Percentiles rank a stretch among this genome's conserved stretches.
Evolutionary conservation across 179 eudicot species (phyloP).

Genomic region (Gypsophila paniculata): DNA sequence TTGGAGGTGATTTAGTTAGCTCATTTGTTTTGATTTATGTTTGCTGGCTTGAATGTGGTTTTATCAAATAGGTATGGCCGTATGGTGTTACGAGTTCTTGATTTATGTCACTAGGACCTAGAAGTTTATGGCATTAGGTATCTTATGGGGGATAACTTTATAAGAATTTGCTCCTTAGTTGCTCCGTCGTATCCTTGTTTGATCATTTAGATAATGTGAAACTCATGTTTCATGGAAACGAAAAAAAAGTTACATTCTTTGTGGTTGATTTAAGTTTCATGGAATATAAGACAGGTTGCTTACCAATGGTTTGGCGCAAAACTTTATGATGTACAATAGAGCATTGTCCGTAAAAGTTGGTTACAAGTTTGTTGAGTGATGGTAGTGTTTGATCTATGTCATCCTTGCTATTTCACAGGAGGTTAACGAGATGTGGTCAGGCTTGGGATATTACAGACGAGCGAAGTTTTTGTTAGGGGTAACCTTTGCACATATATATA

Average conservation of each 20-base stretch:
- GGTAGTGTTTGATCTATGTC: neutral
- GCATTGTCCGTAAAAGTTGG: neutral
- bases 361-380: neutral
- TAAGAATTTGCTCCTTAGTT: neutral
- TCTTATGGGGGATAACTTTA: neutral
- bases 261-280: neutral
- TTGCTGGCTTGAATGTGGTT: neutral
- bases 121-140: neutral
- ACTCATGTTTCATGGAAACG: slow-evolving; percentile 4
- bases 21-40: neutral
- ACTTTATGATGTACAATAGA: too few relatives aligned
- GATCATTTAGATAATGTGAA: neutral
- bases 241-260: neutral
- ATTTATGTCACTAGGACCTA: neutral
- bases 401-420: slow-evolving; percentile 46
- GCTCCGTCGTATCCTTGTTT: neutral
- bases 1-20: neutral
- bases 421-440: slow-evolving; percentile 99
- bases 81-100: neutral
- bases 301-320: neutral
- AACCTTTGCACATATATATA: neutral
- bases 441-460: slow-evolving; percentile 90
- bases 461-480: slow-evolving; percentile 87
- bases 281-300: slow-evolving; percentile 1
- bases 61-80: neutral